Base-by-base conservation (phyloP, 176 grass and related monocot genomes). In the Paspalum notatum region DNA sequence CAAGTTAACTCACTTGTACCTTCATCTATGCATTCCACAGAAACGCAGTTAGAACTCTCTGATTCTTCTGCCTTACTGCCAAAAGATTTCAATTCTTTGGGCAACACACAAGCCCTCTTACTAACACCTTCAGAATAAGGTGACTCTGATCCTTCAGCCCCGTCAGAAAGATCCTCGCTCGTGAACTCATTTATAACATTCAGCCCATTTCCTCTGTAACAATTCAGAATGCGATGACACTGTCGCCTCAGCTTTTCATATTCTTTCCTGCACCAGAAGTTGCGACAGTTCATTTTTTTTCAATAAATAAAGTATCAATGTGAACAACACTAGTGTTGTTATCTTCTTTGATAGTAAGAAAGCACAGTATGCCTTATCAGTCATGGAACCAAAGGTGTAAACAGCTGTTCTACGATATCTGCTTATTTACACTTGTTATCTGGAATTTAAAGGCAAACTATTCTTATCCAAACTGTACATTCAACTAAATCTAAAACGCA, bases 241-340 rank as follows among this genome's bases (percentile, higher is more conserved):
- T 77, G 89, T 60, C 53, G 81, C 74, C 93, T 93, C 71, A 99
- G 59, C 81, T 93, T 93, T 81, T 93, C 93, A 82, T 95, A 98
- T 76, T 98, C 95, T 86, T 95, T 89, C 86, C 95, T 98, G 83
- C 74, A 82, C 21, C 41, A 85, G 8, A 82, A 86, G 9, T 45
- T 59, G 75, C 52, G 37, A 6, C 37, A 71, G 66, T 58, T 18
- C 51, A 85, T 50, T 56, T 50, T 56, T 15, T 46, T 13, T 59
- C 41, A 77, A 48, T 41, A 82, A 77, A 57, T 38, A 59, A 60
- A 77, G 51, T 1, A 51, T 15, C 20, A 53, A 7, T 24, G 14
- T 22, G 18, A 51, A 67, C 0, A 53, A 52, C 7, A n/a, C 44
- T 2, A 13, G 60, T 39, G 12, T 65, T 39, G 15, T 49, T 13